A percentile compares a stretch with the other conserved stretches of the same genome.
These are phyloP conservation scores for Peterozyma xylosa DNA, from an alignment of 805 yeast genomes.

Conservation along the genomic window DNA sequence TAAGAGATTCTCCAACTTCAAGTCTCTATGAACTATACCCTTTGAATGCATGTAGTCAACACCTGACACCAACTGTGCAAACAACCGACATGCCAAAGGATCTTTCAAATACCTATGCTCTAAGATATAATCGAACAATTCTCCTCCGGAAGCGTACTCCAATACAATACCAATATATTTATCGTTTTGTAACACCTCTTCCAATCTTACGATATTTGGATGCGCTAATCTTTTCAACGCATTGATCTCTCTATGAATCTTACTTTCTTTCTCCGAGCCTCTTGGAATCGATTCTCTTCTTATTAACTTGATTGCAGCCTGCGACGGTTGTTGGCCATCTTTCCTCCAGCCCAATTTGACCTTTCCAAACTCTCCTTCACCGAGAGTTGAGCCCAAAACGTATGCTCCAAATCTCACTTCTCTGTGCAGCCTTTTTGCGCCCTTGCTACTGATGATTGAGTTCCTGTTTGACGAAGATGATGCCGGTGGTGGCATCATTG, in stretches of 20 bases:
- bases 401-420: constrained; percentile 87
- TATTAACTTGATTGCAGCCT: constrained; percentile 90
- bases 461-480: constrained; percentile 18
- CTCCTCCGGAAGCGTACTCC: constrained; percentile 97
- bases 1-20: constrained; percentile 66
- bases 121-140: constrained; percentile 85
- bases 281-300: constrained; percentile 83
- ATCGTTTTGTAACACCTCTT: constrained; percentile 89
- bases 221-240: constrained; percentile 81
- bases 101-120: constrained; percentile 85
- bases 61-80: constrained; percentile 91
- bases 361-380: constrained; percentile 98
- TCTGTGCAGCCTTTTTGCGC: constrained; percentile 33
- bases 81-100: constrained; percentile 73
- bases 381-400: constrained; percentile 85
- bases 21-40: constrained; percentile 73
- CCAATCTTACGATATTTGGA: constrained; percentile 88
- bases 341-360: constrained; percentile 95
- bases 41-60: constrained; percentile 83
- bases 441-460: constrained; percentile 11
- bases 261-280: constrained; percentile 78
- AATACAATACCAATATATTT: constrained; percentile 93
- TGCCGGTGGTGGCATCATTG: constrained; percentile 1
- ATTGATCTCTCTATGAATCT: constrained; percentile 88
- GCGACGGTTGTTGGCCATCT: constrained; percentile 68